These are phyloP conservation scores for Cavenderia fasciculata DNA, from an alignment of 78 protist genomes.

Conservation along the genomic window DNA sequence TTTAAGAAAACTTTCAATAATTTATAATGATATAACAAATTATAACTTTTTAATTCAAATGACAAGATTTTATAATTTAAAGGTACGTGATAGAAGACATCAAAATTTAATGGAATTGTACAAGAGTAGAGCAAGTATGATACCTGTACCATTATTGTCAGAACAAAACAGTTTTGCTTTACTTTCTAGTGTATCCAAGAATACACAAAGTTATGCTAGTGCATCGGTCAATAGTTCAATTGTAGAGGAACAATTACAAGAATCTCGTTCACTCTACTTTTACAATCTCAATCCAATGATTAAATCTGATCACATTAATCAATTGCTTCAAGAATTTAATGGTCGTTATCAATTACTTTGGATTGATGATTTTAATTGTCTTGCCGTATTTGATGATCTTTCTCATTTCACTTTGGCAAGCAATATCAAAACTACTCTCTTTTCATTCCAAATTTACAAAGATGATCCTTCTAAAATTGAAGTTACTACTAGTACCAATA, in stretches of 20 bases:
- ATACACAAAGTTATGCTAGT: conserved; percentile 59
- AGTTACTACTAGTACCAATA: background rate
- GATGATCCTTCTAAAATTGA: conserved; percentile 44
- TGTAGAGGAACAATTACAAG: background rate
- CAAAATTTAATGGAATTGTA: conserved; percentile 31
- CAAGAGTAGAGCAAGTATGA: background rate
- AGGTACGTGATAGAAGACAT: conserved; percentile 19
- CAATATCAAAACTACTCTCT: conserved; percentile 37
- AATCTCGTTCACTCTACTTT: conserved; percentile 25
- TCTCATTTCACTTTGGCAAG: background rate
- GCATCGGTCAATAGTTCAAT: conserved; percentile 1
- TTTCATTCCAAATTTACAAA: background rate
- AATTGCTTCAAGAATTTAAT: conserved; percentile 41
- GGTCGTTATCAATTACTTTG: conserved; percentile 52
- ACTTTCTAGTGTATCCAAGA: conserved; percentile 1
- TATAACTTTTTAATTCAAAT: conserved; percentile 25
- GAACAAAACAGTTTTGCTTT: background rate
- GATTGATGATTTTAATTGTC: conserved; percentile 42
- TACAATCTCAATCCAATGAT: conserved; percentile 16
- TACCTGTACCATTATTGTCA: background rate
- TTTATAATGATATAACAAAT: conserved; percentile 14
- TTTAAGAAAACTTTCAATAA: conserved; percentile 19
- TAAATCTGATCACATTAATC: conserved; percentile 47
- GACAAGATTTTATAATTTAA: conserved; percentile 48
- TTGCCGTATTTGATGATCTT: conserved; percentile 39